These are phyloP conservation scores for Chytriomyces hyalinus DNA, from an alignment of 192 early-diverging fungal genomes.

Conservation along the genomic window DNA sequence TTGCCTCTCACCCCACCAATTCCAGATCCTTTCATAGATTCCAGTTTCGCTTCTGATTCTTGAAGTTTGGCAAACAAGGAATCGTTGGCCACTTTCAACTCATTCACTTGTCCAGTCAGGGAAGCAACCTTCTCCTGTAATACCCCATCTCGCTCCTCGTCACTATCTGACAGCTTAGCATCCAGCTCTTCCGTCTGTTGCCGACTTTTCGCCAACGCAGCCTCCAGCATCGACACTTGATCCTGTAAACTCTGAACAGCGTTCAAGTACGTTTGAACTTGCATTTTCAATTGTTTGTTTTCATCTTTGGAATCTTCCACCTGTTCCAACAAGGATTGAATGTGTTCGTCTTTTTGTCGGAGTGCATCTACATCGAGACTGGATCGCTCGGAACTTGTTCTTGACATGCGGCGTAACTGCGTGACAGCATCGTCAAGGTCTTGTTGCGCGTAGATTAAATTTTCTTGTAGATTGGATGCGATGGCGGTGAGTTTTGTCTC, in stretches of 20 bases:
- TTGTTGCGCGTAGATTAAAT: too few species aligned
- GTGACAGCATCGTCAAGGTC: too few species aligned
- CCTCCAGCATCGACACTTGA: background rate
- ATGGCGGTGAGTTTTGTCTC: background rate
- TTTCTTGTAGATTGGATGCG: background rate
- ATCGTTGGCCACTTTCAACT: background rate
- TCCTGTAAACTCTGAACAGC: background rate
- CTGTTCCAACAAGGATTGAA: background rate
- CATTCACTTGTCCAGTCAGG: background rate
- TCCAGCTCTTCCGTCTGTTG: constrained; percentile 7
- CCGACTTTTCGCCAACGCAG: background rate
- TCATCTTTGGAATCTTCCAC: background rate
- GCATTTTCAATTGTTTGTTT: background rate
- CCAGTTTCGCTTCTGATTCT: background rate
- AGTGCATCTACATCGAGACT: background rate
- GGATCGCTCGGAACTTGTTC: background rate
- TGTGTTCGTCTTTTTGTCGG: background rate
- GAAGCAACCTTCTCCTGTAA: background rate
- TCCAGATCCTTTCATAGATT: background rate
- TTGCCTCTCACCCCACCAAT: too few species aligned
- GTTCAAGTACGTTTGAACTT: background rate
- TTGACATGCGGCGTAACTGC: background rate
- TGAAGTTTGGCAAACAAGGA: background rate
- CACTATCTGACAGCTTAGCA: constrained; percentile 7
- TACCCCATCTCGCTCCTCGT: background rate